Evolutionary conservation across 1,284 basidiomycete genomes (phyloP).

Genomic region (Rhizopogon parksii): DNA sequence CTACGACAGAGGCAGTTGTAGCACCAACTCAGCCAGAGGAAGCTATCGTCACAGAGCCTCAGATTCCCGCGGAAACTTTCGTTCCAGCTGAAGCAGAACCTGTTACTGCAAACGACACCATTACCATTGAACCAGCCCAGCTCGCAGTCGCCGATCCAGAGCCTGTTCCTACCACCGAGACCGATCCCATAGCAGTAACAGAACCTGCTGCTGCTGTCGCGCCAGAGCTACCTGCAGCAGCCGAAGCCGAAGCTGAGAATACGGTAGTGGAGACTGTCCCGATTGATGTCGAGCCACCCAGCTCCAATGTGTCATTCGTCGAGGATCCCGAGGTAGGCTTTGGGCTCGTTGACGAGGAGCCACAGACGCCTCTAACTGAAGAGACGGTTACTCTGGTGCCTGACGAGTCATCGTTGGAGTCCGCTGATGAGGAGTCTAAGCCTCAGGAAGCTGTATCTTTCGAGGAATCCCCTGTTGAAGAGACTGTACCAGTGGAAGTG

Average conservation of each 20-base stretch:
- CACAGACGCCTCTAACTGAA: background rate
- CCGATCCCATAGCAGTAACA: background rate
- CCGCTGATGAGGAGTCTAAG: background rate
- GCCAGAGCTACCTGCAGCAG: background rate
- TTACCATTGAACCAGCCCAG: background rate
- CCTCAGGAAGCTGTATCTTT: background rate
- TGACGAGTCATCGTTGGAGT: background rate
- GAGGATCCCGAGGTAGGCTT: background rate
- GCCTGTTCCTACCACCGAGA: background rate
- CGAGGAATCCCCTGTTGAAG: background rate
- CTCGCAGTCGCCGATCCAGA: background rate
- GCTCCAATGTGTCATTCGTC: background rate
- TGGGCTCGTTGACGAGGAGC: background rate
- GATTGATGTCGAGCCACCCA: constrained; percentile 1
- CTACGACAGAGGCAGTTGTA: background rate
- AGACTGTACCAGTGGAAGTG: background rate
- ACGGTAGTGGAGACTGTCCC: background rate
- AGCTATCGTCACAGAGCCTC: background rate
- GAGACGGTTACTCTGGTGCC: background rate
- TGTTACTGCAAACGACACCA: background rate
- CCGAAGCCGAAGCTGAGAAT: background rate
- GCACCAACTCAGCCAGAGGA: background rate
- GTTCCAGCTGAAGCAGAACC: background rate
- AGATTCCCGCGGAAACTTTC: background rate
- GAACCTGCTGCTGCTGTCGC: background rate